Conservation (phyloP, 129 eudicot species). For the Dittrichia graveolens region DNA sequence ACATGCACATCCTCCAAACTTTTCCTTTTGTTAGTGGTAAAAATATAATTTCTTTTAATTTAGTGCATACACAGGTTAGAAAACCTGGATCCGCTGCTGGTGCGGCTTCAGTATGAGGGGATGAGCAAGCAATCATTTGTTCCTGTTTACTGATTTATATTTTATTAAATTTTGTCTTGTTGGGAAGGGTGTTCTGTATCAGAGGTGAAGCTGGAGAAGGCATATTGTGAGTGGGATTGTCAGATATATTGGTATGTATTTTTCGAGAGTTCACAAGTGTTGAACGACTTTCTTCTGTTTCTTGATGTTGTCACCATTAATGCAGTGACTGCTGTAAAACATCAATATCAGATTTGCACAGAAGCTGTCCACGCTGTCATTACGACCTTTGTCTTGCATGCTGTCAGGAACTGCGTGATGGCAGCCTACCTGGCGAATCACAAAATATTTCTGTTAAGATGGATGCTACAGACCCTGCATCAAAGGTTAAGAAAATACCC, state of each 20-base stretch:
- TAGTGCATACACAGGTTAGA: too few species aligned
- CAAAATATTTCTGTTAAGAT: not conserved
- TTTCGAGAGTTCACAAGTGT: not conserved
- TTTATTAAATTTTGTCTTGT: not conserved
- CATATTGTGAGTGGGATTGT: constrained; percentile 29
- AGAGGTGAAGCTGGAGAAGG: constrained; percentile 39
- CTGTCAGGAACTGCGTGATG: constrained; percentile 62
- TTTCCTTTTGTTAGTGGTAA: too few species aligned
- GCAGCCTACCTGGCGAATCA: constrained; percentile 52
- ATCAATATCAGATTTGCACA: constrained; percentile 48
- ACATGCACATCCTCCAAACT: too few species aligned
- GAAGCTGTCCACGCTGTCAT: constrained; percentile 50
- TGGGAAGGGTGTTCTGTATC: constrained; percentile 45
- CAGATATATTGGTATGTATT: constrained; percentile 52
- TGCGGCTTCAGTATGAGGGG: too few species aligned
- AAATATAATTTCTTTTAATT: too few species aligned
- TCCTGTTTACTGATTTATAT: not conserved
- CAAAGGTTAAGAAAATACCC: constrained; percentile 2
- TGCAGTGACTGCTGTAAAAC: constrained; percentile 67
- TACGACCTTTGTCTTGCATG: constrained; percentile 65
- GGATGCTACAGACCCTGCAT: not conserved
- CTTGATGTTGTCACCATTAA: constrained; percentile 12
- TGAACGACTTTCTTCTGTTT: not conserved
- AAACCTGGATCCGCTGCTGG: too few species aligned
- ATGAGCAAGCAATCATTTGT: too few species aligned